These are phyloP conservation scores for Candida maris DNA, from an alignment of 805 yeast genomes.

Conservation along the genomic window DNA sequence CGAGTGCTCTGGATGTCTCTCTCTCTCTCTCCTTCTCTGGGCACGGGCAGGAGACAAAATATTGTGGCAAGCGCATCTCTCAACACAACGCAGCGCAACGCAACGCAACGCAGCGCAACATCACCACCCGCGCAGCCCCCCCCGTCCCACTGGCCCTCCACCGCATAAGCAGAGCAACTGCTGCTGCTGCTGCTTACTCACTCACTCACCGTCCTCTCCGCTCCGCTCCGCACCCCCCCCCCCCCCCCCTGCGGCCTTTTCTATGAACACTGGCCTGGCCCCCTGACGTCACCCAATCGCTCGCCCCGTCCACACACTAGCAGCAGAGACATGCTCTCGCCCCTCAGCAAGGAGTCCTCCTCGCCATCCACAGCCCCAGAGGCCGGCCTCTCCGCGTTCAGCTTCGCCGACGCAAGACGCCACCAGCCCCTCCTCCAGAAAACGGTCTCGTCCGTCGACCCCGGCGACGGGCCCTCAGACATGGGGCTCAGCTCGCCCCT, in stretches of 20 bases:
- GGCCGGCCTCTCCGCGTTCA: conserved; percentile 14
- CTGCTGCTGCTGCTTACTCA: background rate
- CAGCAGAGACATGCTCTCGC: conserved; percentile 21
- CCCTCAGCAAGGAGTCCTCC: conserved; percentile 22
- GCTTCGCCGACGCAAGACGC: conserved; percentile 8
- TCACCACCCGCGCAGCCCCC: too few relatives aligned
- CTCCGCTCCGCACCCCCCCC: background rate
- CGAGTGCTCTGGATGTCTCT: too few relatives aligned
- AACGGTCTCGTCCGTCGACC: conserved; percentile 17
- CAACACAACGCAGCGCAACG: too few relatives aligned
- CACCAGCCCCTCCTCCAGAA: conserved; percentile 6
- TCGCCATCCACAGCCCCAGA: conserved; percentile 6
- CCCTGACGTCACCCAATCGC: too few relatives aligned
- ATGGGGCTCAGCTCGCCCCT: conserved; percentile 18
- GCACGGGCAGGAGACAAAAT: too few relatives aligned
- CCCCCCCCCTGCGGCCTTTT: background rate
- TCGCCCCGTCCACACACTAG: too few relatives aligned
- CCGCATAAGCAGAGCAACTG: background rate
- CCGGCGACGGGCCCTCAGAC: conserved; percentile 9
- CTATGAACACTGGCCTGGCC: background rate
- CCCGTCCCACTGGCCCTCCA: background rate
- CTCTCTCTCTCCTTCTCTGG: too few relatives aligned
- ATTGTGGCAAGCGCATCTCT: too few relatives aligned
- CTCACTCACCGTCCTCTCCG: background rate
- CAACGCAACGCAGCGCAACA: too few relatives aligned